Base-by-base conservation (phyloP, 257 asterid genomes). In the Fraxinus anomala region DNA sequence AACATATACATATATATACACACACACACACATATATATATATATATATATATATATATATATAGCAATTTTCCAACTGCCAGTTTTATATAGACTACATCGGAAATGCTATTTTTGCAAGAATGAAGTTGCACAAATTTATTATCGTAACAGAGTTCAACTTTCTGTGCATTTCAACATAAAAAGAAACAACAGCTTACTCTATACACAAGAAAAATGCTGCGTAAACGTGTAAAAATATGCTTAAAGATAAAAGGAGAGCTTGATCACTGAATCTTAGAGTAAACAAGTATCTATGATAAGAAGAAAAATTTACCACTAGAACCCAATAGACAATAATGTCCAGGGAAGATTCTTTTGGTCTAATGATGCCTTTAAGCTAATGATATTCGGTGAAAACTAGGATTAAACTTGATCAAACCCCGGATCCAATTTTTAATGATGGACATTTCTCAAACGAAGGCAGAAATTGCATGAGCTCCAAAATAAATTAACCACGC, bases 291-390 rank as follows among this genome's bases (percentile, higher is more conserved):
- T 67, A 56, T 80, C 68, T 33, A 28, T 71, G 65, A 33, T 68
- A 63, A 3, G 17, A 14, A 19, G n/a, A 42, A 14, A 34, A 5
- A 63, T 28, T 26, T 42, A 72, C 68, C 49, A 33, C 34, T 28
- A 61, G 49, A 9, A 71, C 76, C 80, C 69, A 70, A 40, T 56
- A 47, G 63, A 42, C 51, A 51, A 77, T 78, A 76, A 59, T 66
- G 26, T 36, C 72, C 70, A 78, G 19, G 17, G 19, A 54, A 36
- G 65, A 54, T 73, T 24, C 72, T 66, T 73, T 73, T 51, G 31
- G 13, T 61, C 68, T 26, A 17, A 17, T 51, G 24, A 72, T 59
- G 80, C 73, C 28, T n/a, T 73, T 36, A 34, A 54, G 40, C 59
- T 37, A 78, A 71, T 31, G 16, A 8, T 6, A 37, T 39, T 39